phyloP scores from a whole-genome alignment of 208 protist species.

The Trypanosoma rangeli region DNA sequence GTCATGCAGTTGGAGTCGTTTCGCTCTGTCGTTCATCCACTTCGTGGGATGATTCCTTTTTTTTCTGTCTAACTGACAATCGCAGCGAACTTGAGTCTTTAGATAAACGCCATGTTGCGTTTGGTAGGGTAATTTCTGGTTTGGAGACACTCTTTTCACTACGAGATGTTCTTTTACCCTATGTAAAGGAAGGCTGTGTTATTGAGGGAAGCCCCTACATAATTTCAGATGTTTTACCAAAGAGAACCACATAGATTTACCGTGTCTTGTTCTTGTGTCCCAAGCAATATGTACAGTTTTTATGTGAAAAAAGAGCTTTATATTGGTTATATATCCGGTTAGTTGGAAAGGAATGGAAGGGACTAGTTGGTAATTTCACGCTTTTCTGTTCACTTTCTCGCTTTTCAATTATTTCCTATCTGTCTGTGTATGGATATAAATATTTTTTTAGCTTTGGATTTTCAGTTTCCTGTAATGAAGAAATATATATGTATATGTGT shows the following conservation, averaged over 20 bases:
- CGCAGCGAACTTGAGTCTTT: conserved; percentile 60
- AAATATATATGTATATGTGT: background rate
- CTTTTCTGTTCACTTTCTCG: background rate
- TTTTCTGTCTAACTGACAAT: conserved; percentile 79
- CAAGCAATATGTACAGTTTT: background rate
- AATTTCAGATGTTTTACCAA: conserved; percentile 35
- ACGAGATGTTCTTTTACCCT: conserved; percentile 37
- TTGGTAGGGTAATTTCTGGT: conserved; percentile 66
- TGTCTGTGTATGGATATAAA: background rate
- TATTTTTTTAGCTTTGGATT: background rate
- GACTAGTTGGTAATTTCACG: background rate
- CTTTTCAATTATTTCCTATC: background rate
- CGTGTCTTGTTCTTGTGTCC: conserved; percentile 11
- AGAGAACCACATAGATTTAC: conserved; percentile 12
- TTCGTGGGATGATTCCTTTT: conserved; percentile 74
- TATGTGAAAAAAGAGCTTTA: background rate
- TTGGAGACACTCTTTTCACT: conserved; percentile 43
- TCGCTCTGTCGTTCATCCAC: conserved; percentile 62
- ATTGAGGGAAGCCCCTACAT: conserved; percentile 39
- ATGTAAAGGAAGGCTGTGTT: conserved; percentile 48
- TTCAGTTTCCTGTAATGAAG: background rate
- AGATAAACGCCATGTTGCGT: conserved; percentile 66
- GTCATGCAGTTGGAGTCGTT: conserved; percentile 52
- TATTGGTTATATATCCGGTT: background rate
- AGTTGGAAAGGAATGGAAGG: background rate